phyloP scores from a whole-genome alignment of 2,329 filamentous ascomycete genomes.

The Dactylella cylindrospora region DNA sequence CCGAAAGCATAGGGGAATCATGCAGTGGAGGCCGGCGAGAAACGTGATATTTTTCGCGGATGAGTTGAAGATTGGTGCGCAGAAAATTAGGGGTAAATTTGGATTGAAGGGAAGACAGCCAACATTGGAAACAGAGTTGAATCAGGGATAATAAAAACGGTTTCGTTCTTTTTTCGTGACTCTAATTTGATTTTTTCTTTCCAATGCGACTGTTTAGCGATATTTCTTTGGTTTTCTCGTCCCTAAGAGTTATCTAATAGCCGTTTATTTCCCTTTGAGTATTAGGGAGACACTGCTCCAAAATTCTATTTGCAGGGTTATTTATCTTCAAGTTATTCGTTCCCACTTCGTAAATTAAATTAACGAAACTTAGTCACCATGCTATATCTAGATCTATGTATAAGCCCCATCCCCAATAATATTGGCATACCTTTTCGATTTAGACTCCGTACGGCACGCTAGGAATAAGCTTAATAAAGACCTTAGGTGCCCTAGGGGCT shows the following conservation, averaged over 20 bases:
- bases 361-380: not conserved
- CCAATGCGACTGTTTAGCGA: not conserved
- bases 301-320: too few species aligned
- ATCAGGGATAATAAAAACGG: constrained; percentile 21
- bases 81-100: constrained; percentile 74
- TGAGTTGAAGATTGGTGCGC: constrained; percentile 75
- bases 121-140: constrained; percentile 75
- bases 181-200: not conserved
- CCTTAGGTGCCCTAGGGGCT: too few species aligned
- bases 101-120: constrained; percentile 79
- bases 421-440: too few species aligned
- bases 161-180: not conserved
- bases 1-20: constrained; percentile 80
- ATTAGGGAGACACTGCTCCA: not conserved
- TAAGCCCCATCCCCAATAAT: not conserved
- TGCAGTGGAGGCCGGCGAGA: constrained; percentile 92
- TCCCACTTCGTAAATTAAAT: too few species aligned
- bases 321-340: too few species aligned
- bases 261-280: not conserved
- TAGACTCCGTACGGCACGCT: too few species aligned
- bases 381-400: not conserved
- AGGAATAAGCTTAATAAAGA: too few species aligned
- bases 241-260: not conserved
- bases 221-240: not conserved
- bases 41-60: constrained; percentile 81